These are phyloP conservation scores for Heterobasidion irregulare DNA, from an alignment of 1,284 basidiomycete genomes.

Conservation along the genomic window DNA sequence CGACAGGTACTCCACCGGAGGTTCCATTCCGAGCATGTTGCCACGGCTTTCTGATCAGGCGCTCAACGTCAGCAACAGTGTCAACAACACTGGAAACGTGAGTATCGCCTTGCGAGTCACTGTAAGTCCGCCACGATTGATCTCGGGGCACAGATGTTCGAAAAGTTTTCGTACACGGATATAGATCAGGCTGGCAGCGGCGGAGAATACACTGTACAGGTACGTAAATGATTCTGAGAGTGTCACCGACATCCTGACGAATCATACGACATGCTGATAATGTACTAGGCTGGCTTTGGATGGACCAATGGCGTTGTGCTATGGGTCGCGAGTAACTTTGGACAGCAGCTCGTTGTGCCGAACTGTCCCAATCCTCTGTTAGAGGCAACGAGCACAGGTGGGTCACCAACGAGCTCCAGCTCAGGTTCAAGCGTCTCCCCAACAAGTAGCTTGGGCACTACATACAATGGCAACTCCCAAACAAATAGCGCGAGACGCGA, in stretches of 20 bases:
- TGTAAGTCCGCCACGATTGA: not conserved
- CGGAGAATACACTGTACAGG: conserved; percentile 81
- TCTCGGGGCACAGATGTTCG: conserved; percentile 63
- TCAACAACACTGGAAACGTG: conserved; percentile 64
- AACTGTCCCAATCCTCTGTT: conserved; percentile 50
- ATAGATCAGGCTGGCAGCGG: conserved; percentile 80
- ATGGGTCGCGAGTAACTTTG: conserved; percentile 70
- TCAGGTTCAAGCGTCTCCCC: not conserved
- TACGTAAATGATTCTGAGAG: conserved; percentile 17
- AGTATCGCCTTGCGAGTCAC: conserved; percentile 17
- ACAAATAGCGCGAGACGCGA: not conserved
- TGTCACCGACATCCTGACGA: not conserved
- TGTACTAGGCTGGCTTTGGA: conserved; percentile 62
- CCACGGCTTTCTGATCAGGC: conserved; percentile 61
- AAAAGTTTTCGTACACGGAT: conserved; percentile 75
- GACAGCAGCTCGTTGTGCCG: conserved; percentile 53
- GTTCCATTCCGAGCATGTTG: conserved; percentile 63
- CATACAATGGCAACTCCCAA: not conserved
- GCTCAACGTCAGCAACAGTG: conserved; percentile 68
- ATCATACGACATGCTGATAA: not conserved
- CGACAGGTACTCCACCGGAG: conserved; percentile 70
- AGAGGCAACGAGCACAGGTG: conserved; percentile 1
- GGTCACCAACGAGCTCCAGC: not conserved
- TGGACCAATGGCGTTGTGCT: conserved; percentile 87
- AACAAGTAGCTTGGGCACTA: not conserved